Percentiles rank a stretch among this genome's conserved stretches.
phyloP scores from a whole-genome alignment of 352 stramenopile species.

The Phytophthora pinifolia region DNA sequence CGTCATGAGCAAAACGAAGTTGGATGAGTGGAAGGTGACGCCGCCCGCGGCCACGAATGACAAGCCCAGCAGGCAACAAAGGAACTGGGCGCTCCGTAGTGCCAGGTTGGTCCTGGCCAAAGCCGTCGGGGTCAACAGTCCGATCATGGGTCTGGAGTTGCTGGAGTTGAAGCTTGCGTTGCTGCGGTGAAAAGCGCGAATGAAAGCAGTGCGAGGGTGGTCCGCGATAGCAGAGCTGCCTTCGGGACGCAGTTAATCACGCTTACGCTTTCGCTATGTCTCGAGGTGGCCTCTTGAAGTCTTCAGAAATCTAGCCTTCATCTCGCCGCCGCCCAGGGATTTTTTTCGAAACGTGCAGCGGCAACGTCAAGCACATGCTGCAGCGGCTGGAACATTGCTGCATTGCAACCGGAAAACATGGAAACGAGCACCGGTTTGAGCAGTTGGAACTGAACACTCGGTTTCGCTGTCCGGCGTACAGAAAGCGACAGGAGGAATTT shows the following conservation, averaged over 20 bases:
- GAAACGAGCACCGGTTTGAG: constrained; percentile 4
- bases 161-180: background rate
- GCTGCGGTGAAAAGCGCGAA: constrained; percentile 14
- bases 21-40: constrained; percentile 38
- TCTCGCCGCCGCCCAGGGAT: background rate
- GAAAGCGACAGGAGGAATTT: background rate
- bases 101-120: constrained; percentile 24
- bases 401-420: constrained; percentile 10
- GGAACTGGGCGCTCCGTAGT: constrained; percentile 40
- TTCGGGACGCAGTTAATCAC: background rate
- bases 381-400: no score
- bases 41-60: constrained; percentile 38
- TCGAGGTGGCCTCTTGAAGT: constrained; percentile 3
- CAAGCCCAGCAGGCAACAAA: constrained; percentile 54
- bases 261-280: background rate
- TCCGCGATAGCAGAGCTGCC: background rate
- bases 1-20: constrained; percentile 54
- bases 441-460: constrained; percentile 13
- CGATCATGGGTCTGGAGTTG: constrained; percentile 16
- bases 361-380: constrained; percentile 8
- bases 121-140: constrained; percentile 15
- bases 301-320: constrained; percentile 17
- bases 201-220: background rate
- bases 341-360: background rate
- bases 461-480: constrained; percentile 13